phyloP scores from a whole-genome alignment of 2,329 filamentous ascomycete genomes.

The Hypoxylon rubiginosum region DNA sequence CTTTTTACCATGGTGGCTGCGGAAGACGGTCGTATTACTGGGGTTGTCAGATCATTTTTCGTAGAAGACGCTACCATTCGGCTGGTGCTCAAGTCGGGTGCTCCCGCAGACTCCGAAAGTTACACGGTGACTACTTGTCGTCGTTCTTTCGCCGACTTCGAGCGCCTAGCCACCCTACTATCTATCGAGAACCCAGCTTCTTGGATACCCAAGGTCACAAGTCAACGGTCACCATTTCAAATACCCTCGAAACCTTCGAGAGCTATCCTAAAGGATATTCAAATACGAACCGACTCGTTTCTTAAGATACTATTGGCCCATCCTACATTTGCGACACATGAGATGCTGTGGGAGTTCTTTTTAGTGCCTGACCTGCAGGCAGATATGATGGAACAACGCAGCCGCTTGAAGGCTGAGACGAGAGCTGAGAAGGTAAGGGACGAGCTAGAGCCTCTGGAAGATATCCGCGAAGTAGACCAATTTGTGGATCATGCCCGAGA shows the following conservation, averaged over 20 bases:
- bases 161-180: constrained; percentile 87
- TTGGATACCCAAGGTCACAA: constrained; percentile 86
- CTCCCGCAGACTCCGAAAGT: constrained; percentile 82
- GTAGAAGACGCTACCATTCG: constrained; percentile 96
- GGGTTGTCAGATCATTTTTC: constrained; percentile 94
- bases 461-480: constrained; percentile 89
- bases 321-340: constrained; percentile 93
- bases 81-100: constrained; percentile 93
- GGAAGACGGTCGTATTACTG: constrained; percentile 85
- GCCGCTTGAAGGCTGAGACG: constrained; percentile 85
- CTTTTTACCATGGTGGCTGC: constrained; percentile 81
- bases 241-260: constrained; percentile 92
- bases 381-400: constrained; percentile 90
- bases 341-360: constrained; percentile 99
- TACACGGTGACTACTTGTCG: constrained; percentile 96
- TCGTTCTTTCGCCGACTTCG: constrained; percentile 88
- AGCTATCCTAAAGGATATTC: constrained; percentile 87
- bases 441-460: constrained; percentile 86
- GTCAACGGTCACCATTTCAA: constrained; percentile 89
- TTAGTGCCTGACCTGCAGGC: constrained; percentile 93
- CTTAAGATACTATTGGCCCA: constrained; percentile 88
- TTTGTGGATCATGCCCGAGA: constrained; percentile 93
- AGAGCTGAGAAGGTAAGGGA: constrained; percentile 88
- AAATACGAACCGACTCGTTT: constrained; percentile 88
- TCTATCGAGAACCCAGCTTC: constrained; percentile 93